Evolutionary conservation across 2,329 filamentous ascomycete species (phyloP), one percentile per base, ranked within the genome.

Genomic region (Microsporum audouinii): DNA sequence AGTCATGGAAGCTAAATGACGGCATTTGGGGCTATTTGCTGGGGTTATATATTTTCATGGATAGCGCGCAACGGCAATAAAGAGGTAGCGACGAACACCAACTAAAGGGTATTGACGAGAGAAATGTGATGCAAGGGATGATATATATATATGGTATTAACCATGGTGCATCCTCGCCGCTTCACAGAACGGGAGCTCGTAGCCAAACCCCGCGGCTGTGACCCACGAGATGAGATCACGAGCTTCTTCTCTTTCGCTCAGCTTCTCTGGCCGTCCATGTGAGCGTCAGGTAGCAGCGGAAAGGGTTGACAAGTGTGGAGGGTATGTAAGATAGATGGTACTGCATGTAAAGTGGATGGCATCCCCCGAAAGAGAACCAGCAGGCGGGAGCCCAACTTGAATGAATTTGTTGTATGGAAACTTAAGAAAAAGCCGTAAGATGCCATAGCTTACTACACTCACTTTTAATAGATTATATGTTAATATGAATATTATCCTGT

Each of bases 1-100:
- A 95, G 76, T 95, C 88, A 80, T 94, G 87, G 62, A 89, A 79
- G 75, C 80, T 95, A 75, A 89, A 92, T 69, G 81, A 76, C 79
- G 88, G 88, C 89, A 95, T 95, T 23, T 45, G 41, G 14, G 41
- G 2, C 38, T 8, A 8, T 5, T 23, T 47, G 43, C 23, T 29
- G 23, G 43, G 23, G 17, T 8, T 47, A 47, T 47, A n/a, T 23
- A n/a, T 7, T 17, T 47, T 47, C n/a, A 29, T 8, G 17, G 8
- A 7, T n/a, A 29, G 43, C 17, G 2, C n/a, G 23, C 43, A 29
- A 10, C 43, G 8, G 6, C 23, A 27, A 10, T 27, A 47, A 47
- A 23, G 17, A 47, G 17, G 43, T 23, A 27, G 43, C 43, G 5
- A 10, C 43, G 8, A 7, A n/a, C 8, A 47, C 27, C 10, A 23